Conservation (phyloP, 208 protist species). For the Angomonas desouzai region DNA sequence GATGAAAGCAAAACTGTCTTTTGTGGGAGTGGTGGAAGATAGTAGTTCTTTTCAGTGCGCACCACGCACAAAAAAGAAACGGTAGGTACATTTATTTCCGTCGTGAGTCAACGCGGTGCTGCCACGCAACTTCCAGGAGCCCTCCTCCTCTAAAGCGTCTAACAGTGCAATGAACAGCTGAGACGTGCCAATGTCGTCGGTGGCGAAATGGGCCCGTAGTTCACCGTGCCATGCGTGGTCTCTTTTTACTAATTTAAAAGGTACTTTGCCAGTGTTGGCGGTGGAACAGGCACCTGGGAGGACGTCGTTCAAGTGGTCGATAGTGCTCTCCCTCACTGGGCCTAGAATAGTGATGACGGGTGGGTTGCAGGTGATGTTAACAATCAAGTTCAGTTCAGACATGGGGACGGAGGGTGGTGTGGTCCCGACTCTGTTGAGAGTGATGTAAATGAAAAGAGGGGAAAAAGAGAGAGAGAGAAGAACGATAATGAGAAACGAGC, state of each 20-base stretch:
- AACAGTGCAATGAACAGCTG: constrained; percentile 6
- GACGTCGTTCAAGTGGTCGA: constrained; percentile 79
- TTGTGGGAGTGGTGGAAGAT: too few species aligned
- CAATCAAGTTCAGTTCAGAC: constrained; percentile 85
- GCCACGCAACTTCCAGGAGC: constrained; percentile 80
- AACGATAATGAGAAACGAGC: background rate
- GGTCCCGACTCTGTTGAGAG: background rate
- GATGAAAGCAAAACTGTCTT: too few species aligned
- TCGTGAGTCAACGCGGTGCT: constrained; percentile 74
- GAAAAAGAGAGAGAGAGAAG: constrained; percentile 6
- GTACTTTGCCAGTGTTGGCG: constrained; percentile 7
- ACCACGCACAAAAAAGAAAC: constrained; percentile 85
- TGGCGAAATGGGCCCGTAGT: constrained; percentile 81
- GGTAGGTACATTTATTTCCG: constrained; percentile 76
- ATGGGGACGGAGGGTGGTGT: constrained; percentile 14
- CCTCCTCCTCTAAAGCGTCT: constrained; percentile 15
- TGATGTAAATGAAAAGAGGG: constrained; percentile 18
- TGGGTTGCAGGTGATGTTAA: constrained; percentile 90
- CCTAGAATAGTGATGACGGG: constrained; percentile 84
- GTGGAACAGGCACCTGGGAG: constrained; percentile 36
- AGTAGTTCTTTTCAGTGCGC: background rate
- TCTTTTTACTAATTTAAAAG: constrained; percentile 49
- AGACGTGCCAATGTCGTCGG: constrained; percentile 60
- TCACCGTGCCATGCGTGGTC: constrained; percentile 86
- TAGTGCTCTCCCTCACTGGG: constrained; percentile 86